Evolutionary conservation across 805 yeast genomes (phyloP), one percentile per base, ranked within the genome.

Genomic region (Ascoidea rubescens): DNA sequence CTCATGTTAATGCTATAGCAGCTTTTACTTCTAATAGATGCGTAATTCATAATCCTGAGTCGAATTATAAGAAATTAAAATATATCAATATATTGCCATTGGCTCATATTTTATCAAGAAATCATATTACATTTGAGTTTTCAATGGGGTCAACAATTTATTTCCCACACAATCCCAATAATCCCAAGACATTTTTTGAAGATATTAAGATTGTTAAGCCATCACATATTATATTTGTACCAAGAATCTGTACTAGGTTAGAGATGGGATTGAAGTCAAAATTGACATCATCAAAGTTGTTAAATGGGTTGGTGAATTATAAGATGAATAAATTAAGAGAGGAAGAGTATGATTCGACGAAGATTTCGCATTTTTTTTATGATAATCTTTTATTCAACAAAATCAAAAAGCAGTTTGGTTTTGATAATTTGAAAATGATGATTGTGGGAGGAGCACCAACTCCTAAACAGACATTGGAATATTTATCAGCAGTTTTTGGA

Each of bases 381-480:
- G 73, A 72, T 52, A 62, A 59, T 4, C 46, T 63, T 43, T 56
- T 79, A 52, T 62, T 71, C 46, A 67, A 66, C 49, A 77, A 77
- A 62, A 67, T 78, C 42, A 67, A 72, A 49, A 59, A 62, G 50
- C 71, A 72, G 44, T 61, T 77, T n/a, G 83, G 83, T 1, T 70
- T 78, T 55, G 71, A 68, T 33, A 73, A 74, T 50, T 57, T 70
- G 46, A 63, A 66, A 17, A 65, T 65, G 53, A 54, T 74, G 32
- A 64, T 73, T 45, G 67, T 73, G 32, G 87, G 93, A 28, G 81
- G 87, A 37, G 89, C 91, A 2, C 91, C 91, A 31, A 71, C 84
- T 56, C 71, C 85, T 37, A 73, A 75, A n/a, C 81, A 75, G 46
- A 80, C 87, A 1, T 69, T 81, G 46, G 66, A 69, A 54, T 84